phyloP scores from a whole-genome alignment of 2,329 filamentous ascomycete genomes.

The Diplodia scrobiculata region DNA sequence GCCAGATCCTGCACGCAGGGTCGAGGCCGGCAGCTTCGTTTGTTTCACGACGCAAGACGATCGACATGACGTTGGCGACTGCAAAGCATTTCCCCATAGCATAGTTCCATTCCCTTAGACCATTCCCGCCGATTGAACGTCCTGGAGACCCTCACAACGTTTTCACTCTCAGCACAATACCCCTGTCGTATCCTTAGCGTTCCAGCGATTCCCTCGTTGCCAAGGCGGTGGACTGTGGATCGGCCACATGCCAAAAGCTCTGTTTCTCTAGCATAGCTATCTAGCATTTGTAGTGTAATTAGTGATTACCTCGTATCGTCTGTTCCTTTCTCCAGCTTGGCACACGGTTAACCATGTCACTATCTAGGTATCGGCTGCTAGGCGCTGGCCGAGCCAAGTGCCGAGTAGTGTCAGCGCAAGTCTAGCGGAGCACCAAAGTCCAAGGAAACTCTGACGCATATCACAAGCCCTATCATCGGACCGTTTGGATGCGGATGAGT shows the following conservation, averaged over 20 bases:
- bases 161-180: constrained; percentile 21
- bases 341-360: not conserved
- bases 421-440: too few relatives aligned
- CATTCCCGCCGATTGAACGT: constrained; percentile 21
- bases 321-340: not conserved
- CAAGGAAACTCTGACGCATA: not conserved
- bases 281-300: not conserved
- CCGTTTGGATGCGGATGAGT: not conserved
- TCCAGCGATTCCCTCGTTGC: constrained; percentile 8
- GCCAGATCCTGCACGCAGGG: not conserved
- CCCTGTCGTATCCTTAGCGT: constrained; percentile 22
- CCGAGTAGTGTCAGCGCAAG: not conserved
- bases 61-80: constrained; percentile 5
- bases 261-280: not conserved
- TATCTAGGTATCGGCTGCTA: not conserved
- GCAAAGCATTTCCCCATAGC: not conserved
- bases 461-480: constrained; percentile 6
- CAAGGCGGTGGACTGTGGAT: not conserved
- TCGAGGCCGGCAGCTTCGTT: constrained; percentile 9
- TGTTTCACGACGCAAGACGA: constrained; percentile 15
- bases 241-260: constrained; percentile 8
- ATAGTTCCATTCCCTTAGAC: constrained; percentile 1
- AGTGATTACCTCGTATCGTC: too few relatives aligned
- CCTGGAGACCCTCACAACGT: constrained; percentile 11
- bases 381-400: not conserved